Base-by-base conservation (phyloP, 1,284 basidiomycete species). In the Puccinia horiana region DNA sequence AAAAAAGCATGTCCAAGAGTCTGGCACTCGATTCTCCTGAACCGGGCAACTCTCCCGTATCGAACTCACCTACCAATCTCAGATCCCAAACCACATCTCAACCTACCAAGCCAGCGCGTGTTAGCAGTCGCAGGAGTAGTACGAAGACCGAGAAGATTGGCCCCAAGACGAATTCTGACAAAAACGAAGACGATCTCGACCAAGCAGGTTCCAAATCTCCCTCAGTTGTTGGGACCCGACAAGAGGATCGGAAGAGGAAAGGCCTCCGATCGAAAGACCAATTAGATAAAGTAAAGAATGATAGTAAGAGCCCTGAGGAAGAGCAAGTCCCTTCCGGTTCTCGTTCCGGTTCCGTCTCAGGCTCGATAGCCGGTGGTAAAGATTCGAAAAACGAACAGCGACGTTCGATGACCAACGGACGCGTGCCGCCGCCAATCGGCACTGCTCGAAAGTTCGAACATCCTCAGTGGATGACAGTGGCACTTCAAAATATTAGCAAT, bases 381-480 rank as follows among this genome's bases (percentile, higher is more conserved):
- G 44, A 29, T 32, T 18, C 26, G 29, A 72, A 42, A 44, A 29
- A 29, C 70, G 73, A 61, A 40, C 73, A 6, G 32, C 73, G 73
- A 26, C 73, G 73, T 26, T 61, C 73, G 32, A 63, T 49, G 40
- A 52, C 40, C 32, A 77, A 77, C 40, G 63, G 58, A 26, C 58
- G 76, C 8, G 26, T 56, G 0, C 44, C 54, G 26, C 61, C 76
- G n/a, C 29, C 42, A 35, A 67, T 65, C 29, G 14, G 16, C 14
- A 18, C 44, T 8, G 35, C 47, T 65, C 42, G 42, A 40, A 81
- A 49, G 56, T 26, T 67, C 18, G 70, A 63, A 52, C 72, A 74
- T 32, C 81, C 81, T 32, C n/a, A 76, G 11, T 82, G 81, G 81
- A 82, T 76, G 81, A 32, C 32, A 1, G 40, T 16, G n/a, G 81